These are phyloP conservation scores for Phaffia australis DNA, from an alignment of 768 basidiomycete genomes.

Conservation along the genomic window DNA sequence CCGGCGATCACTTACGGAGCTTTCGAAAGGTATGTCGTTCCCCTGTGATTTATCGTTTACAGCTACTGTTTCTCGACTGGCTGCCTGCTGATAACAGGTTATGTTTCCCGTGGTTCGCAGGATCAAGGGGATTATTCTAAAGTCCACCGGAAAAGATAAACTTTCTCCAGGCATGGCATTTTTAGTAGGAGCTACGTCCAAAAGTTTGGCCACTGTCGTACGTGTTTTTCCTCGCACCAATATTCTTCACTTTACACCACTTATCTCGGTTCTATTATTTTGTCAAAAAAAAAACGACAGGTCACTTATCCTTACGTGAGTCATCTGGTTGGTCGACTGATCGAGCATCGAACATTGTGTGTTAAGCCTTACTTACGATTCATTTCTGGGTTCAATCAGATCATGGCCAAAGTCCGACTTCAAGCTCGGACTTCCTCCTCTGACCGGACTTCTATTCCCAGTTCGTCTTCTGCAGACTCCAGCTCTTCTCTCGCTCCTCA, in stretches of 20 bases:
- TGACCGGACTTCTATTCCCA: not conserved
- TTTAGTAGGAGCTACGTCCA: slow-evolving; percentile 78
- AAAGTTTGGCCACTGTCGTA: slow-evolving; percentile 89
- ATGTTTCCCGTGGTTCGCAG: not conserved
- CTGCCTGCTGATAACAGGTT: not conserved
- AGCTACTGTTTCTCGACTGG: not conserved
- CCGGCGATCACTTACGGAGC: slow-evolving; percentile 95
- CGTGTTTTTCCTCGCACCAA: slow-evolving; percentile 28
- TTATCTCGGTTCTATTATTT: not conserved
- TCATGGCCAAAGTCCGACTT: slow-evolving; percentile 66
- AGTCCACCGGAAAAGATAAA: slow-evolving; percentile 49
- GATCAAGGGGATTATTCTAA: slow-evolving; percentile 61
- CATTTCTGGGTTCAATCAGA: not conserved
- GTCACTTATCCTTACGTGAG: slow-evolving; percentile 72
- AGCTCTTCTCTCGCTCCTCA: slow-evolving; percentile 13
- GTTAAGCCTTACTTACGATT: not conserved
- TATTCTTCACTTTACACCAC: not conserved
- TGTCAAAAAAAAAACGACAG: slow-evolving; percentile 39
- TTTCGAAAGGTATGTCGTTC: slow-evolving; percentile 54
- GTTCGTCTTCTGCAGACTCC: not conserved
- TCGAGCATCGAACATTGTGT: not conserved
- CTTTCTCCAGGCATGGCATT: slow-evolving; percentile 71
- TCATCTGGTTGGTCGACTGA: not conserved
- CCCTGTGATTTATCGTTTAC: not conserved
- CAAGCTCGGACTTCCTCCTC: slow-evolving; percentile 58